Conservation (phyloP, 2,329 filamentous ascomycete species). For the Metarhizium rileyi region DNA sequence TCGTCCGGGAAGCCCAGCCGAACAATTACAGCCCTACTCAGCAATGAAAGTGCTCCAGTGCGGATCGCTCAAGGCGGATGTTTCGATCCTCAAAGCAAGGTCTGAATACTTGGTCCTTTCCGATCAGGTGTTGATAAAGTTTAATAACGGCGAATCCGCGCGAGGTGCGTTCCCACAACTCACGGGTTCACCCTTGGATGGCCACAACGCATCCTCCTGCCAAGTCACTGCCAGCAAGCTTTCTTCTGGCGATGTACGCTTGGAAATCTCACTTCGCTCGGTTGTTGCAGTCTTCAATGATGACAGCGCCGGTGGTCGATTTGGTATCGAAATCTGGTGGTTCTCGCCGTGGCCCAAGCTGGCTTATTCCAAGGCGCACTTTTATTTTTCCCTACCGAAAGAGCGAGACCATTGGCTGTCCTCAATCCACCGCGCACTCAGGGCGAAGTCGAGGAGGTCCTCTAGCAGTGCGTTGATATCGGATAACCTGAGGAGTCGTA, state of each 20-base stretch:
- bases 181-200: constrained; percentile 15
- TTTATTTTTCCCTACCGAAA: constrained; percentile 39
- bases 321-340: constrained; percentile 49
- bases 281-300: constrained; percentile 44
- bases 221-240: constrained; percentile 18
- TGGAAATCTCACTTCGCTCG: constrained; percentile 39
- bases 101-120: constrained; percentile 44
- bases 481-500: constrained; percentile 36
- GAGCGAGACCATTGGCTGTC: constrained; percentile 42
- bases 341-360: constrained; percentile 32
- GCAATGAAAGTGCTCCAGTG: constrained; percentile 33
- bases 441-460: constrained; percentile 26
- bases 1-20: constrained; percentile 17
- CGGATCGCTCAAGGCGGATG: constrained; percentile 39
- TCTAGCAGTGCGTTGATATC: constrained; percentile 29
- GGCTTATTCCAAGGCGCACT: constrained; percentile 35
- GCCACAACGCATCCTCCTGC: constrained; percentile 13
- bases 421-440: constrained; percentile 33
- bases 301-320: constrained; percentile 38
- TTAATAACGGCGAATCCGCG: constrained; percentile 38
- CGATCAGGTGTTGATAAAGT: constrained; percentile 39
- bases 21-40: constrained; percentile 22
- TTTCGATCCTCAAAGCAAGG: constrained; percentile 38
- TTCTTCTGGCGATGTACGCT: constrained; percentile 26
- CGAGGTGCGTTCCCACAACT: constrained; percentile 37